These are phyloP conservation scores for Geotrichum reessii DNA, from an alignment of 1,139 yeast species.

Conservation along the genomic window DNA sequence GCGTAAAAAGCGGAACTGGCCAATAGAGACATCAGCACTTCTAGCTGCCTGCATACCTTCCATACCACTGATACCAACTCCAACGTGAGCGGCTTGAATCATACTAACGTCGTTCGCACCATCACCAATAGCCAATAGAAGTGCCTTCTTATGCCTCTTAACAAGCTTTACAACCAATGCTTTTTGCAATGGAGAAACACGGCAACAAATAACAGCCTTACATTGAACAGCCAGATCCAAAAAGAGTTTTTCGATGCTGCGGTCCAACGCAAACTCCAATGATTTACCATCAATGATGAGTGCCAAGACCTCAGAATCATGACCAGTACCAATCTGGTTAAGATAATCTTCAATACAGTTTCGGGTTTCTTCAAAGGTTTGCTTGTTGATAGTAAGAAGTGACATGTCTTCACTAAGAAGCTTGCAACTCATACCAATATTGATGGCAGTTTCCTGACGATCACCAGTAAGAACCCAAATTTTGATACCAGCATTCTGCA, in stretches of 20 bases:
- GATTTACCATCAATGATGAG: conserved; percentile 92
- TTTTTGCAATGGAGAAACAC: conserved; percentile 96
- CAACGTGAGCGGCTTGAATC: conserved; percentile 99
- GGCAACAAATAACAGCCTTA: conserved; percentile 93
- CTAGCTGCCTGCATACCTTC: conserved; percentile 99
- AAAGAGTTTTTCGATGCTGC: conserved; percentile 71
- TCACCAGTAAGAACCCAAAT: conserved; percentile 98
- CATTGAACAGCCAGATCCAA: conserved; percentile 78
- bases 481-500: conserved; percentile 94
- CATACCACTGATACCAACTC: conserved; percentile 97
- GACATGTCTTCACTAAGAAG: conserved; percentile 94
- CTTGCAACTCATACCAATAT: conserved; percentile 97
- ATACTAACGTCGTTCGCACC: conserved; percentile 98
- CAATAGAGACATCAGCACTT: conserved; percentile 95
- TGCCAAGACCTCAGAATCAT: conserved; percentile 78
- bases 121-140: conserved; percentile 91
- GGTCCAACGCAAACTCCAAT: conserved; percentile 74
- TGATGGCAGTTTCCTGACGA: conserved; percentile 97
- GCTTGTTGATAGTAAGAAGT: conserved; percentile 81
- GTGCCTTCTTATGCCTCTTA: conserved; percentile 61
- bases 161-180: conserved; percentile 94
- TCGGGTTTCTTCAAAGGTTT: conserved; percentile 64
- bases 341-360: conserved; percentile 69
- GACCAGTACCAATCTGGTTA: conserved; percentile 60
- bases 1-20: conserved; percentile 82